Percentiles rank a stretch among this genome's conserved stretches.
These are phyloP conservation scores for Actinomortierella ambigua DNA, from an alignment of 371 early-diverging fungal species.

Conservation along the genomic window DNA sequence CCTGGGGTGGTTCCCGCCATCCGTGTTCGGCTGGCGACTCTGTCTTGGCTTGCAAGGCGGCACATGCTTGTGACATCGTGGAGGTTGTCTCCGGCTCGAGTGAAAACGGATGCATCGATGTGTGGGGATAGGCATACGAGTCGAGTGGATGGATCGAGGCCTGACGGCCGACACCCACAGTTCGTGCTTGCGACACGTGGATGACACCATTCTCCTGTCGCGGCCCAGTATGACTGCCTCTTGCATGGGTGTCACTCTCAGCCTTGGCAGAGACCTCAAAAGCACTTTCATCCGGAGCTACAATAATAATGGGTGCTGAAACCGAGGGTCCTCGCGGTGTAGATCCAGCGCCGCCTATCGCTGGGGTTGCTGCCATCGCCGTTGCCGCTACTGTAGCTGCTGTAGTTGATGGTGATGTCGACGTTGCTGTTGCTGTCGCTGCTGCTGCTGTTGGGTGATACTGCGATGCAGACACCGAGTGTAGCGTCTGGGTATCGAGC, in stretches of 20 bases:
- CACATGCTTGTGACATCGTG: neutral
- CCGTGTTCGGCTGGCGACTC: neutral
- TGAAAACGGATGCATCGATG: too few relatives aligned
- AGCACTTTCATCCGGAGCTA: too few relatives aligned
- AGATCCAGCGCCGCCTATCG: neutral
- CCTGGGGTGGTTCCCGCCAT: slow-evolving; percentile 1
- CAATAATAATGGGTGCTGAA: slow-evolving; percentile 6
- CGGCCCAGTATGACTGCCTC: too few relatives aligned
- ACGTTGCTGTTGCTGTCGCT: slow-evolving; percentile 22
- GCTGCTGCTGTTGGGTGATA: slow-evolving; percentile 16
- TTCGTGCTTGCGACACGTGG: too few relatives aligned
- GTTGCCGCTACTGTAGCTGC: slow-evolving; percentile 9
- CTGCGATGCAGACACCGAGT: slow-evolving; percentile 5
- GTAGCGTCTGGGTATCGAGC: neutral
- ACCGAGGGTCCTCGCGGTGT: neutral
- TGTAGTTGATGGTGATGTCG: slow-evolving; percentile 14
- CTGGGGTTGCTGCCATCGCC: slow-evolving; percentile 1
- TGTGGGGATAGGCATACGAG: too few relatives aligned
- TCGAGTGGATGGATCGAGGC: too few relatives aligned
- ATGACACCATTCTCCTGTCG: too few relatives aligned
- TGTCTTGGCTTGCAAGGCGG: neutral
- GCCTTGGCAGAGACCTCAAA: too few relatives aligned
- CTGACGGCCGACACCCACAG: too few relatives aligned
- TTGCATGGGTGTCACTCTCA: too few relatives aligned
- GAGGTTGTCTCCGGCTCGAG: neutral